Evolutionary conservation across 2,329 filamentous ascomycete species (phyloP).

Genomic region (Bertia moriformis): DNA sequence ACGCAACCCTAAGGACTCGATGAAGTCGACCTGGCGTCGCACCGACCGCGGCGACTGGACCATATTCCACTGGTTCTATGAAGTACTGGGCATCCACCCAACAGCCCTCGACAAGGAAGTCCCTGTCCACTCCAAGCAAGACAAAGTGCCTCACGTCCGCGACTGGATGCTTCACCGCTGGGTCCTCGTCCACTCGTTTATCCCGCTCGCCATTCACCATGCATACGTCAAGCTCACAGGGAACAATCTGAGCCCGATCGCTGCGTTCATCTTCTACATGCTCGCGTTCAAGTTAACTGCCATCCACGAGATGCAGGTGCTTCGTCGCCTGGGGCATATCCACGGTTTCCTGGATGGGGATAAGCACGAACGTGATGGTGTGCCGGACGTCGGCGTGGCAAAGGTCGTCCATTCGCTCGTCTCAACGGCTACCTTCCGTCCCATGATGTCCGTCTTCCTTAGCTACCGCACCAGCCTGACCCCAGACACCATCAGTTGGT

Average conservation of each 20-base stretch:
- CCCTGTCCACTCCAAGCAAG: slow-evolving; percentile 22
- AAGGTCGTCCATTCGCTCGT: slow-evolving; percentile 17
- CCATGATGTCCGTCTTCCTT: slow-evolving; percentile 17
- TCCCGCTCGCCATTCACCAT: slow-evolving; percentile 21
- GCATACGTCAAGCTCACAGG: slow-evolving; percentile 14
- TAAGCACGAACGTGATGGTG: slow-evolving; percentile 23
- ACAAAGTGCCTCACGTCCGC: slow-evolving; percentile 22
- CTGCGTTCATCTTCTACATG: slow-evolving; percentile 19
- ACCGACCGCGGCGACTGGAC: slow-evolving; percentile 14
- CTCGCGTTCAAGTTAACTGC: slow-evolving; percentile 21
- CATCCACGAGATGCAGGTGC: slow-evolving; percentile 20
- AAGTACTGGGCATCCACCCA: slow-evolving; percentile 13
- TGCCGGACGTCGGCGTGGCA: slow-evolving; percentile 20
- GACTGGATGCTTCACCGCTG: slow-evolving; percentile 20
- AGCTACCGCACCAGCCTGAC: slow-evolving; percentile 10
- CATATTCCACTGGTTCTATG: slow-evolving; percentile 14
- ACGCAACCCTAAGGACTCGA: slow-evolving; percentile 15
- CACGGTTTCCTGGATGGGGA: slow-evolving; percentile 27
- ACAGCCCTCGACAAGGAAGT: slow-evolving; percentile 12
- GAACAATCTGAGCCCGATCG: slow-evolving; percentile 12
- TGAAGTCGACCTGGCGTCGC: slow-evolving; percentile 22
- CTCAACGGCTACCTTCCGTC: slow-evolving; percentile 15
- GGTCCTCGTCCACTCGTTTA: slow-evolving; percentile 19
- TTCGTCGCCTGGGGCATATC: slow-evolving; percentile 19
- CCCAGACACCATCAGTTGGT: slow-evolving; percentile 13